A percentile compares a stretch with the other conserved stretches of the same genome.
Evolutionary conservation across 2,329 filamentous ascomycete genomes (phyloP).

Genomic region (Exophiala sideris): DNA sequence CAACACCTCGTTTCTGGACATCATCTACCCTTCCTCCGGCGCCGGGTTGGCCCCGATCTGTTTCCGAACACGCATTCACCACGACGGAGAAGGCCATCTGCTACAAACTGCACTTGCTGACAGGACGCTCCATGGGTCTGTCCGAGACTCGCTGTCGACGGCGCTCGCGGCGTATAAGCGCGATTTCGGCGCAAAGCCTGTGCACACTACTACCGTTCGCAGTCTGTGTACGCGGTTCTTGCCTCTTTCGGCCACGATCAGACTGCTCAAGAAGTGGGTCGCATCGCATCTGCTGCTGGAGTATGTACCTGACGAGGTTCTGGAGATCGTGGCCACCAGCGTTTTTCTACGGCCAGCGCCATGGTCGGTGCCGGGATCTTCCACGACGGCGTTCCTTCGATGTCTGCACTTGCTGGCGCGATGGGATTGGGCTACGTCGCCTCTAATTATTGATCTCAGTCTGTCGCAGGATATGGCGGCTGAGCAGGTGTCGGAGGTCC

Average conservation of each 20-base stretch:
- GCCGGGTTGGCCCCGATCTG: constrained; percentile 50
- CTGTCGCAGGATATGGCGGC: constrained; percentile 59
- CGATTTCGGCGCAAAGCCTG: constrained; percentile 66
- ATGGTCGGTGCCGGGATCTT: constrained; percentile 72
- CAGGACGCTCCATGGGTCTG: constrained; percentile 64
- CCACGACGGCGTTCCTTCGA: constrained; percentile 75
- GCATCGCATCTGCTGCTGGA: constrained; percentile 71
- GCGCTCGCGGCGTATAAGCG: constrained; percentile 70
- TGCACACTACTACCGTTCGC: constrained; percentile 77
- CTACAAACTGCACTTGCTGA: constrained; percentile 72
- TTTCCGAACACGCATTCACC: constrained; percentile 84
- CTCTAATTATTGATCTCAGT: constrained; percentile 71
- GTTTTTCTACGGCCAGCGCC: constrained; percentile 79
- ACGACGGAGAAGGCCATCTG: constrained; percentile 79
- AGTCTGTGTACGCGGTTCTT: constrained; percentile 77
- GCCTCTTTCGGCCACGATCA: constrained; percentile 75
- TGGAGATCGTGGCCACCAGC: constrained; percentile 77
- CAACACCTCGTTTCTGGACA: constrained; percentile 56
- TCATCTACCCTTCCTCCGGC: constrained; percentile 60
- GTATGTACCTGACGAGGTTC: constrained; percentile 74
- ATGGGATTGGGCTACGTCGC: constrained; percentile 89
- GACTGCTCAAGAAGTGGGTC: constrained; percentile 88
- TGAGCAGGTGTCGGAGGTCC: constrained; percentile 37
- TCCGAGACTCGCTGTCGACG: constrained; percentile 65
- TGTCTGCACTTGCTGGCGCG: constrained; percentile 74